Conservation (phyloP, 257 asterid species). For the Pogostemon cablin region DNA sequence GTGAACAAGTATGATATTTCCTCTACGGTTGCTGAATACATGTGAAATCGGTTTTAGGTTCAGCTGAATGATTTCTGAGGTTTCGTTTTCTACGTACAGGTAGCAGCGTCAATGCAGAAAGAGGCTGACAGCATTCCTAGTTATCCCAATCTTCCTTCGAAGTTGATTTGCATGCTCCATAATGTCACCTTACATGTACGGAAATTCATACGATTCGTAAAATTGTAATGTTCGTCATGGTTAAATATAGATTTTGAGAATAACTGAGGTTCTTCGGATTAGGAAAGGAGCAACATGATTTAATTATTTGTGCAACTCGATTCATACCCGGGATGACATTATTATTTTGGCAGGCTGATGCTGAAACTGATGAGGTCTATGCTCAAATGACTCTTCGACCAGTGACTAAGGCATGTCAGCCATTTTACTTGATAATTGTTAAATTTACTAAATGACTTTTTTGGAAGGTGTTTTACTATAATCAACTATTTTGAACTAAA, state of each 20-base stretch:
- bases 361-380: slow-evolving; percentile 94
- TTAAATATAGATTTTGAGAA: slow-evolving; percentile 1
- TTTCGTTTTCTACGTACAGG: slow-evolving; percentile 45
- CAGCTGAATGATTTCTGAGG: slow-evolving; percentile 7
- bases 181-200: slow-evolving; percentile 92
- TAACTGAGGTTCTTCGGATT: neutral
- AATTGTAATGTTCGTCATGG: slow-evolving; percentile 2
- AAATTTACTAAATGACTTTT: neutral
- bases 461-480: neutral
- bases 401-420: slow-evolving; percentile 58
- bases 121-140: slow-evolving; percentile 83
- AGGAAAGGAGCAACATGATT: neutral
- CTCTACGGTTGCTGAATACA: slow-evolving; percentile 13
- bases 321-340: slow-evolving; percentile 13
- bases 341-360: slow-evolving; percentile 72
- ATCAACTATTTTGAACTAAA: slow-evolving; percentile 6
- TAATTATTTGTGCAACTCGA: neutral
- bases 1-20: slow-evolving; percentile 74
- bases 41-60: slow-evolving; percentile 6
- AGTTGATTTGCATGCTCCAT: slow-evolving; percentile 85
- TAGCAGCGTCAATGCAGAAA: slow-evolving; percentile 98
- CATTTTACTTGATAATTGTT: neutral
- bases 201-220: slow-evolving; percentile 11
- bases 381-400: slow-evolving; percentile 99
- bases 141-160: slow-evolving; percentile 95